A percentile compares a stretch with the other conserved stretches of the same genome.
These are phyloP conservation scores for Maudiozyma serrabonitensis DNA, from an alignment of 805 yeast genomes.

Conservation along the genomic window DNA sequence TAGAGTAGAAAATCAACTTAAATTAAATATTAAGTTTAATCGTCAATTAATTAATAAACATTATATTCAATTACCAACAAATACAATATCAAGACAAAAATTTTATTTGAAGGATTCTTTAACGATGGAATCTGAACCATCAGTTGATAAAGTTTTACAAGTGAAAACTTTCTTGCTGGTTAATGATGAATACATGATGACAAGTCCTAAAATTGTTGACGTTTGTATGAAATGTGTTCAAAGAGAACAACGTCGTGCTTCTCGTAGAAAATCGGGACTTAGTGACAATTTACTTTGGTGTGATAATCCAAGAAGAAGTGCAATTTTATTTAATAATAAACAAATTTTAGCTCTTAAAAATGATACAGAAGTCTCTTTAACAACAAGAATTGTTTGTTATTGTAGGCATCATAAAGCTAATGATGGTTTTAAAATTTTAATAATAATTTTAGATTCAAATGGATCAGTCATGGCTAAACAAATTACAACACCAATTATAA, in stretches of 20 bases:
- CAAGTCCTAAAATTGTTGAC: slow-evolving; percentile 37
- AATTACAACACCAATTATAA: slow-evolving; percentile 67
- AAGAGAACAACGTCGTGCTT: slow-evolving; percentile 89
- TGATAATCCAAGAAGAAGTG: slow-evolving; percentile 63
- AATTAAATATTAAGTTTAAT: slow-evolving; percentile 52
- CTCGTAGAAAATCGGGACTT: slow-evolving; percentile 77
- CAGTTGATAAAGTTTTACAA: slow-evolving; percentile 46
- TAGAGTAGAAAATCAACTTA: slow-evolving; percentile 93
- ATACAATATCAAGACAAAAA: slow-evolving; percentile 80
- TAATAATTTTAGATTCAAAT: slow-evolving; percentile 52
- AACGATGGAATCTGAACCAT: slow-evolving; percentile 33
- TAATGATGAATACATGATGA: slow-evolving; percentile 10
- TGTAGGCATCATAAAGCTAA: slow-evolving; percentile 90
- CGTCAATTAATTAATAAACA: slow-evolving; percentile 52
- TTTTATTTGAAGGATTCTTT: slow-evolving; percentile 49
- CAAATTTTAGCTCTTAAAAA: slow-evolving; percentile 52
- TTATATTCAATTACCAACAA: slow-evolving; percentile 73
- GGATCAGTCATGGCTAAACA: slow-evolving; percentile 53
- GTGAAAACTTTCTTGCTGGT: slow-evolving; percentile 71
- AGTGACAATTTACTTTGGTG: slow-evolving; percentile 72
- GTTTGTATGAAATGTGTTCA: slow-evolving; percentile 85
- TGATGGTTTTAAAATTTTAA: slow-evolving; percentile 70
- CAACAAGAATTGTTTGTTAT: slow-evolving; percentile 82
- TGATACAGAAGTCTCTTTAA: slow-evolving; percentile 35
- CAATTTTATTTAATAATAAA: slow-evolving; percentile 83